Percentiles rank a stretch among this genome's conserved stretches.
Evolutionary conservation across 345 rosid genomes (phyloP).

Genomic region (Murraya koenigii): DNA sequence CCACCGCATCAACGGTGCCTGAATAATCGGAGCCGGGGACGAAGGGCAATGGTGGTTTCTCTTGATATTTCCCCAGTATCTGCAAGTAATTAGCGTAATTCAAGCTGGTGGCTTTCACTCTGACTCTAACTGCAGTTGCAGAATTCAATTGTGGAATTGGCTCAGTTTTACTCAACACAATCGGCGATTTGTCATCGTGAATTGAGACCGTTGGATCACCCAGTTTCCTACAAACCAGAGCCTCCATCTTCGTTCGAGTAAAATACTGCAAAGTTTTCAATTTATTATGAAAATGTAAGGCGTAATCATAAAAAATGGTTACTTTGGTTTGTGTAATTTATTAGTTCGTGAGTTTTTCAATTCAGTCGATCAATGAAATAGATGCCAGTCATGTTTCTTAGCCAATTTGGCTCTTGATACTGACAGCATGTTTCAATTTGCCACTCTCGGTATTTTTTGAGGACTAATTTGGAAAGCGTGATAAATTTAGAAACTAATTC

Average conservation of each 20-base stretch:
- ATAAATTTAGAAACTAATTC: not conserved
- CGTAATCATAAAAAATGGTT: not conserved
- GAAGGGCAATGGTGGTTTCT: slow-evolving; percentile 80
- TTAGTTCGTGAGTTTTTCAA: not conserved
- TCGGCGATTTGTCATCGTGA: slow-evolving; percentile 39
- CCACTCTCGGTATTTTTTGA: not conserved
- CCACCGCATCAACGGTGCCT: slow-evolving; percentile 67
- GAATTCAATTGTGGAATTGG: slow-evolving; percentile 62
- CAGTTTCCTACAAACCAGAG: slow-evolving; percentile 66
- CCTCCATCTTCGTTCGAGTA: slow-evolving; percentile 53
- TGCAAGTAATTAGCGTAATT: slow-evolving; percentile 94
- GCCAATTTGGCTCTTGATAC: too few species aligned
- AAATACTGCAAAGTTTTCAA: not conserved
- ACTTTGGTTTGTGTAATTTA: not conserved
- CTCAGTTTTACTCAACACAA: slow-evolving; percentile 36
- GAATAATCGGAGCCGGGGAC: slow-evolving; percentile 93
- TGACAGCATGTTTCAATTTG: too few species aligned
- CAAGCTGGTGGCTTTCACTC: slow-evolving; percentile 90
- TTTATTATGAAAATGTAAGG: too few species aligned
- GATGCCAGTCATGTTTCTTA: not conserved
- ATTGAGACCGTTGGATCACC: slow-evolving; percentile 59
- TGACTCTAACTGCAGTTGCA: slow-evolving; percentile 66
- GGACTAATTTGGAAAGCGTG: not conserved
- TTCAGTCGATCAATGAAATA: not conserved
- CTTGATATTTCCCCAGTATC: slow-evolving; percentile 83